Conservation (phyloP, 495 filamentous ascomycete genomes). For the Pseudoneurospora amorphoporcata region DNA sequence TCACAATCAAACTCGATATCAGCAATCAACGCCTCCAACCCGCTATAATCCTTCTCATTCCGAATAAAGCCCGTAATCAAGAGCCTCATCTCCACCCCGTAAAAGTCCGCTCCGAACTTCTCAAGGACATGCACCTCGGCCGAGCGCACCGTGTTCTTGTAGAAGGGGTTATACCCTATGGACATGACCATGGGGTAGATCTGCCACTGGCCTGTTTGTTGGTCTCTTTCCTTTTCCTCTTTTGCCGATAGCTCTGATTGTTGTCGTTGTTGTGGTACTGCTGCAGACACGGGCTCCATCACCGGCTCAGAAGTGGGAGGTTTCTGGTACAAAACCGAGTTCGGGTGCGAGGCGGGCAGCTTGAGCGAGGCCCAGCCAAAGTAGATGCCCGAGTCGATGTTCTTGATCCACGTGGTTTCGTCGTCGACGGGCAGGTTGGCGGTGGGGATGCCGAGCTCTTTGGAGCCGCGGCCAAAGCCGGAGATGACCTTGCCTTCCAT, state of each 20-base stretch:
- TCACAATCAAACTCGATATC: constrained; percentile 85
- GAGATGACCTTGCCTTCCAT: constrained; percentile 78
- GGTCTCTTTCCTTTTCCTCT: background rate
- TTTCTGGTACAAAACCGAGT: constrained; percentile 12
- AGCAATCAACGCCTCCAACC: constrained; percentile 67
- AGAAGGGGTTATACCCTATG: constrained; percentile 94
- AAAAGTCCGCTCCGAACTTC: constrained; percentile 67
- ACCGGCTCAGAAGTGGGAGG: constrained; percentile 7
- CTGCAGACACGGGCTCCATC: background rate
- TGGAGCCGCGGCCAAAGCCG: constrained; percentile 88
- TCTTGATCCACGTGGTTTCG: constrained; percentile 57
- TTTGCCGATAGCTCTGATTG: background rate
- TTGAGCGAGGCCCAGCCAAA: constrained; percentile 73
- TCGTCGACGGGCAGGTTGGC: constrained; percentile 84
- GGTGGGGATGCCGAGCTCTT: constrained; percentile 92
- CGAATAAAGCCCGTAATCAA: constrained; percentile 79
- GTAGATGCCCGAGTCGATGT: constrained; percentile 72
- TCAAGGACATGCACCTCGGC: constrained; percentile 92
- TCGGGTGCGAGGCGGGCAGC: constrained; percentile 35
- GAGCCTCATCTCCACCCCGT: constrained; percentile 66
- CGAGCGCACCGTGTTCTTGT: constrained; percentile 71
- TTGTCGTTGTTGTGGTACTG: too few relatives aligned
- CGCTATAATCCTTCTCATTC: constrained; percentile 79
- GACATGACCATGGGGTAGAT: constrained; percentile 85
- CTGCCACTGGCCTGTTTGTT: background rate